Evolutionary conservation across 2,329 filamentous ascomycete species (phyloP).

Genomic region (Furcasterigmium furcatum): DNA sequence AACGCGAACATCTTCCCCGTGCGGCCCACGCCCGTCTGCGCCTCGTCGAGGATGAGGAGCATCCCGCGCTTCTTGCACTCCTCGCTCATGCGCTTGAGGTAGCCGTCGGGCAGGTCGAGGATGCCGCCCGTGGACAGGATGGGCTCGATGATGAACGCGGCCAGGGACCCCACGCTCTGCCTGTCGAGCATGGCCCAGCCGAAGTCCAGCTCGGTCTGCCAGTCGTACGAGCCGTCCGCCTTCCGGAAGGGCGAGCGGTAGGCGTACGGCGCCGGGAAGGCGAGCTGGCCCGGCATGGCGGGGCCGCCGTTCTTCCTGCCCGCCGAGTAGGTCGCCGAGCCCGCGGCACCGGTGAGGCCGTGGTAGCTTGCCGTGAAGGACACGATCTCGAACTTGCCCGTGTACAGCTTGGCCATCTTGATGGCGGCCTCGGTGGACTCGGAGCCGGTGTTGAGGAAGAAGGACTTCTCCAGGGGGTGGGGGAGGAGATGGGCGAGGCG

Average conservation of each 20-base stretch:
- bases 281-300: conserved; percentile 51
- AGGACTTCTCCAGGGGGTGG: conserved; percentile 43
- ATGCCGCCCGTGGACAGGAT: conserved; percentile 57
- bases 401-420: conserved; percentile 60
- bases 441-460: conserved; percentile 54
- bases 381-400: conserved; percentile 62
- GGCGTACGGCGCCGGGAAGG: conserved; percentile 56
- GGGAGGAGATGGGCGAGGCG: conserved; percentile 44
- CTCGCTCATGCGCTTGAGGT: conserved; percentile 45
- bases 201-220: conserved; percentile 61
- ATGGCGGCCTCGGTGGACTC: conserved; percentile 59
- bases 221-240: conserved; percentile 59
- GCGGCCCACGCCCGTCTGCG: conserved; percentile 55
- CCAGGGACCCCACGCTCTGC: conserved; percentile 56
- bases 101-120: conserved; percentile 50
- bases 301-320: conserved; percentile 44
- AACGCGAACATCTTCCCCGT: conserved; percentile 58
- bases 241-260: conserved; percentile 61
- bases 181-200: conserved; percentile 59
- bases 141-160: conserved; percentile 60
- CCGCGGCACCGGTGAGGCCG: conserved; percentile 53
- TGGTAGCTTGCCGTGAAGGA: conserved; percentile 57
- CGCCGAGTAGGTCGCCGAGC: conserved; percentile 49
- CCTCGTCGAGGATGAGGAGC: conserved; percentile 58
- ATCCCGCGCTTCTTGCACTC: conserved; percentile 53